phyloP scores from a whole-genome alignment of 2,329 filamentous ascomycete species.

The Domatiomyces catenatus region DNA sequence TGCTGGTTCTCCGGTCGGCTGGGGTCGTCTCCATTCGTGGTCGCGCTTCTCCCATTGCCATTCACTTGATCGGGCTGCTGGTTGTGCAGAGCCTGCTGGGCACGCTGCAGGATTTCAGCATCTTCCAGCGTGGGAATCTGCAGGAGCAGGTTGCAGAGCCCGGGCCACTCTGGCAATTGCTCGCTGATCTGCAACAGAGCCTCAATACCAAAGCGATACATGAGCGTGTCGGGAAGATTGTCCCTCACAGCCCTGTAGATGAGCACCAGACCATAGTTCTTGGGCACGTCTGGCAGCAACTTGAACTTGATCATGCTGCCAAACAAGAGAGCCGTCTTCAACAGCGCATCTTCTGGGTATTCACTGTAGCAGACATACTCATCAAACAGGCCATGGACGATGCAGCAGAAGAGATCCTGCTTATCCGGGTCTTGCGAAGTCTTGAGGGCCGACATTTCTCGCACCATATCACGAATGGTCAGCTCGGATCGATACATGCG shows the following conservation, averaged over 20 bases:
- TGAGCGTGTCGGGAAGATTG: slow-evolving; percentile 64
- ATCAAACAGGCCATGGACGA: slow-evolving; percentile 95
- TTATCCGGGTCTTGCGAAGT: slow-evolving; percentile 67
- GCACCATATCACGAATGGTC: slow-evolving; percentile 71
- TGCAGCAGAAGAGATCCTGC: slow-evolving; percentile 92
- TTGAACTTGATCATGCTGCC: slow-evolving; percentile 92
- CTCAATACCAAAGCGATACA: slow-evolving; percentile 97
- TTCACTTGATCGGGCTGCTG: slow-evolving; percentile 39
- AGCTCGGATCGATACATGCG: slow-evolving; percentile 92
- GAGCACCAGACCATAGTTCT: slow-evolving; percentile 92
- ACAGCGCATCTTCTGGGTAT: slow-evolving; percentile 89
- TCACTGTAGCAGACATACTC: slow-evolving; percentile 92
- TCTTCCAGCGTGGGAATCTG: slow-evolving; percentile 68
- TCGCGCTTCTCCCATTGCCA: slow-evolving; percentile 23
- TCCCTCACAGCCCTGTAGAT: slow-evolving; percentile 91
- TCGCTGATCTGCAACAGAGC: slow-evolving; percentile 76
- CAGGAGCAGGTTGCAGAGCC: slow-evolving; percentile 72
- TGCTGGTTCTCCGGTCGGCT: slow-evolving; percentile 43
- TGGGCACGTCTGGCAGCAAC: slow-evolving; percentile 72
- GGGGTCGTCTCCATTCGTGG: slow-evolving; percentile 60
- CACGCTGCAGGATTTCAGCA: slow-evolving; percentile 70
- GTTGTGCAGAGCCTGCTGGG: slow-evolving; percentile 62
- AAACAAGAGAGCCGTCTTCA: slow-evolving; percentile 90
- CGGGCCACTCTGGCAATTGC: slow-evolving; percentile 84
- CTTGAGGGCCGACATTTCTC: slow-evolving; percentile 74